Percentiles rank a stretch among this genome's conserved stretches.
Conservation (phyloP, 495 filamentous ascomycete genomes). For the Xeromyces bisporus region DNA sequence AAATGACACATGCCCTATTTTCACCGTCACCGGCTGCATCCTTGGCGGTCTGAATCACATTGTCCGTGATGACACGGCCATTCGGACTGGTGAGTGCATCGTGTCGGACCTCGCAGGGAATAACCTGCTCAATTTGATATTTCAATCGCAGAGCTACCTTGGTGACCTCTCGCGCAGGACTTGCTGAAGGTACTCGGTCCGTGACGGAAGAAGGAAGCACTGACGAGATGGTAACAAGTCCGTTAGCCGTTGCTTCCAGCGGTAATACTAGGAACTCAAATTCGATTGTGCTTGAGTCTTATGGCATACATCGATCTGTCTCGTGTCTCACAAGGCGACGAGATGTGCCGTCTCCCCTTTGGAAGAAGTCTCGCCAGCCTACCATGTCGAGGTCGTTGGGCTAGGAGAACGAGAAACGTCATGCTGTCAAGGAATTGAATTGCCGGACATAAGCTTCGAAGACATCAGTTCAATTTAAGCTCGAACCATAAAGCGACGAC, state of each 20-base stretch:
- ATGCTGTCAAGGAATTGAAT: no score
- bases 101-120: conserved; percentile 74
- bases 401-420: no score
- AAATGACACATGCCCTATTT: conserved; percentile 60
- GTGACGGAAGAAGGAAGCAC: conserved; percentile 21
- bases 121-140: conserved; percentile 74
- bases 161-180: conserved; percentile 61
- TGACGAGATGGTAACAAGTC: conserved; percentile 1
- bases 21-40: conserved; percentile 69
- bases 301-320: conserved; percentile 27
- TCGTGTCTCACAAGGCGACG: conserved; percentile 16
- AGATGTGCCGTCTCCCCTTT: conserved; percentile 7
- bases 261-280: no score
- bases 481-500: no score
- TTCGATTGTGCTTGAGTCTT: no score
- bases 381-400: no score
- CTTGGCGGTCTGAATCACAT: conserved; percentile 61
- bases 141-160: conserved; percentile 76
- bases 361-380: conserved; percentile 19
- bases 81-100: conserved; percentile 56
- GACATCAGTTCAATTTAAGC: no score
- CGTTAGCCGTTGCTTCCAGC: no score
- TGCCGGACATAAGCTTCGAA: no score
- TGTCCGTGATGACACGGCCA: conserved; percentile 63
- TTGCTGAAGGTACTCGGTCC: conserved; percentile 18